Percentiles rank a stretch among this genome's conserved stretches.
Conservation (phyloP, 345 rosid genomes). For the Dovyalis caffra region DNA sequence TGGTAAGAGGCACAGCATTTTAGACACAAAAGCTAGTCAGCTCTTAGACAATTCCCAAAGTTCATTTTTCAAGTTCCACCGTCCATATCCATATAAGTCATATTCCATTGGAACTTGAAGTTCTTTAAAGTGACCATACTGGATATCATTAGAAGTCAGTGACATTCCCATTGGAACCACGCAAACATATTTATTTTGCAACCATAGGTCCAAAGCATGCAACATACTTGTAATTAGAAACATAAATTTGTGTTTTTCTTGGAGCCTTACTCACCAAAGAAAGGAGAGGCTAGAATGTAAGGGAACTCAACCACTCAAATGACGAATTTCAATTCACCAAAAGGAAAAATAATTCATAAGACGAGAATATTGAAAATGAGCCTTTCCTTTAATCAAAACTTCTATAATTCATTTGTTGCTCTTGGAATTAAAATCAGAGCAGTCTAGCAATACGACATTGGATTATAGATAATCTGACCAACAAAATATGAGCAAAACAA, state of each 20-base stretch:
- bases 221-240: neutral
- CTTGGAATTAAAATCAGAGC: neutral
- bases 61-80: constrained; percentile 7
- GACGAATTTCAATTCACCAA: too few species aligned
- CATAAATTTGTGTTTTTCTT: neutral
- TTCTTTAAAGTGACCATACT: constrained; percentile 22
- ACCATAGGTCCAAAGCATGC: neutral
- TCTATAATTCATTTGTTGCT: neutral
- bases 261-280: neutral
- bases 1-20: constrained; percentile 9
- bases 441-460: neutral
- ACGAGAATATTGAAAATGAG: neutral
- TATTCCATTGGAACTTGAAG: constrained; percentile 51
- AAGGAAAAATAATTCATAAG: neutral
- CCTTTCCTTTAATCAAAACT: neutral
- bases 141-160: constrained; percentile 23
- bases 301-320: neutral
- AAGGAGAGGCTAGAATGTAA: neutral
- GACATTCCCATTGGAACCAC: constrained; percentile 12
- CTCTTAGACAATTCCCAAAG: constrained; percentile 33
- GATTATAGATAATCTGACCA: neutral
- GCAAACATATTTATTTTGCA: constrained; percentile 9
- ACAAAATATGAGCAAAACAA: neutral
- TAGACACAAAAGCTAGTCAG: constrained; percentile 11
- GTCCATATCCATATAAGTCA: constrained; percentile 11